Conservation (phyloP, 2,329 filamentous ascomycete species). For the Diaporthe australafricana region DNA sequence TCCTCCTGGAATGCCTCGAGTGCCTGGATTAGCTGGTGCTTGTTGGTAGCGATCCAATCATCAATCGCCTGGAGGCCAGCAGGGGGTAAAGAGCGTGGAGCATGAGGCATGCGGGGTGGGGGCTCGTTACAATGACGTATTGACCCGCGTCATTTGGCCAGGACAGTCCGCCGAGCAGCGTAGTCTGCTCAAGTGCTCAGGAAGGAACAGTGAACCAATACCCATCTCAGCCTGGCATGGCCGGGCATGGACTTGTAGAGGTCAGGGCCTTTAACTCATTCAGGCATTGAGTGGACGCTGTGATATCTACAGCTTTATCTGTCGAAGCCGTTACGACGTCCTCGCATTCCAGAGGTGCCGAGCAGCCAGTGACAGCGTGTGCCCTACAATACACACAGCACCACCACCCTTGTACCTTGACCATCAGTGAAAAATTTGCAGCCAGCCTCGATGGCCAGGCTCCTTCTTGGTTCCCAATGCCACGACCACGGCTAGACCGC, state of each 20-base stretch:
- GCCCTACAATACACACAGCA: background rate
- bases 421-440: background rate
- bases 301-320: no score
- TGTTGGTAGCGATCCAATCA: background rate
- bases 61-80: background rate
- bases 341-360: no score
- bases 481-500: background rate
- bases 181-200: no score
- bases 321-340: no score
- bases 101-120: background rate
- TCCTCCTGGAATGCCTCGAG: background rate
- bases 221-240: no score
- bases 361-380: background rate
- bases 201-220: no score
- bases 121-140: slow-evolving; percentile 15
- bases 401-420: slow-evolving; percentile 2
- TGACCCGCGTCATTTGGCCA: slow-evolving; percentile 18
- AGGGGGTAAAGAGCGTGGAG: background rate
- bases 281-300: no score
- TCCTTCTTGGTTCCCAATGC: background rate
- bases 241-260: no score
- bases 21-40: background rate
- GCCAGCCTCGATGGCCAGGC: background rate
- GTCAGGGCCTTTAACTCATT: no score
- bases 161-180: no score